Conservation (phyloP, 2,329 filamentous ascomycete genomes). For the Phyllosticta citribraziliensis region DNA sequence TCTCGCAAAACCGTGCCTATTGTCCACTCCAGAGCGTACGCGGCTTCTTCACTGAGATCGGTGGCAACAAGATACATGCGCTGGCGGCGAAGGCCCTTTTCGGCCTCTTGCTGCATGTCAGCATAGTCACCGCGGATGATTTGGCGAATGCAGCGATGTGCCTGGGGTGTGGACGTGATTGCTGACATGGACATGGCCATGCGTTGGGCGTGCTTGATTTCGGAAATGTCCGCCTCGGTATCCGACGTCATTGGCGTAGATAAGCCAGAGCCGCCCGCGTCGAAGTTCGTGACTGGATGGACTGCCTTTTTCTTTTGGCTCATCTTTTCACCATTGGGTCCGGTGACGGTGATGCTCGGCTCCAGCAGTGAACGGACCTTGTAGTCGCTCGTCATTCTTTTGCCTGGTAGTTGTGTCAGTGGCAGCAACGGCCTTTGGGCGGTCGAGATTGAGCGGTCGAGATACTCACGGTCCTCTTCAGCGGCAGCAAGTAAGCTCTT, state of each 20-base stretch:
- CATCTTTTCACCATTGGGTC: constrained; percentile 51
- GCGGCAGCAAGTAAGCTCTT: constrained; percentile 61
- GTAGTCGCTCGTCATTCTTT: constrained; percentile 42
- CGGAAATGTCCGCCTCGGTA: constrained; percentile 71
- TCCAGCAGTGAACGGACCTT: constrained; percentile 58
- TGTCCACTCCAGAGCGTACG: constrained; percentile 93
- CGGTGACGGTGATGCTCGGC: constrained; percentile 56
- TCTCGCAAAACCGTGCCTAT: constrained; percentile 91
- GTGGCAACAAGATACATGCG: constrained; percentile 94
- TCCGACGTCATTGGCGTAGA: constrained; percentile 68
- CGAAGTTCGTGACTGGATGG: constrained; percentile 79
- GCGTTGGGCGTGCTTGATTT: constrained; percentile 81
- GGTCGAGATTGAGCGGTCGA: constrained; percentile 6
- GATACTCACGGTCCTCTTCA: constrained; percentile 63
- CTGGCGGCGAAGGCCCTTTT: constrained; percentile 67
- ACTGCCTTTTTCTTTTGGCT: constrained; percentile 47
- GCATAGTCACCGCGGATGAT: constrained; percentile 82
- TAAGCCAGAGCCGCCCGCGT: constrained; percentile 51
- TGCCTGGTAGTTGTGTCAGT: constrained; percentile 24
- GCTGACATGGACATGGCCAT: constrained; percentile 72
- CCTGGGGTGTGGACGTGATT: constrained; percentile 64
- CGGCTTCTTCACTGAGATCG: constrained; percentile 86
- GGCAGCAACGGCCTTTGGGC: constrained; percentile 11
- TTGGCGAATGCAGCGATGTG: constrained; percentile 76
- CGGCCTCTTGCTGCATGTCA: constrained; percentile 64